These are phyloP conservation scores for Cucurbita pepo DNA, from an alignment of 306 rosid genomes.

Conservation along the genomic window DNA sequence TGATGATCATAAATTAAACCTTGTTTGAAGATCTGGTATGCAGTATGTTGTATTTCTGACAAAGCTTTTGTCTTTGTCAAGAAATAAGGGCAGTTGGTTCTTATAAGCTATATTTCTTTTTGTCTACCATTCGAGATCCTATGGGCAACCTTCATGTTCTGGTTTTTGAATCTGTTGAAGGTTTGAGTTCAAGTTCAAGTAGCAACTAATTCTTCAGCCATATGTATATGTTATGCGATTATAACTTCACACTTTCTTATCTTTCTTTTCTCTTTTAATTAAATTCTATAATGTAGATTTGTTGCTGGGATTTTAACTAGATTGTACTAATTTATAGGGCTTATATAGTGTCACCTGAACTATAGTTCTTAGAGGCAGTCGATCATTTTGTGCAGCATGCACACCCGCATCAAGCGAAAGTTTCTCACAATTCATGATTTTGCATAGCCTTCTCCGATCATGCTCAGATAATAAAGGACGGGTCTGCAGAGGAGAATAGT, in stretches of 20 bases:
- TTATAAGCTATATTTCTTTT: neutral
- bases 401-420: slow-evolving; percentile 85
- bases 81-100: neutral
- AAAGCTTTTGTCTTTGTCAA: neutral
- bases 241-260: neutral
- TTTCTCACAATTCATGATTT: slow-evolving; percentile 70
- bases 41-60: neutral
- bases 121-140: neutral
- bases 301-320: neutral
- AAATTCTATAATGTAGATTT: neutral
- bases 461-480: slow-evolving; percentile 64
- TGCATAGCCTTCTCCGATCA: slow-evolving; percentile 77
- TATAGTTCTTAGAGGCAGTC: slow-evolving; percentile 74
- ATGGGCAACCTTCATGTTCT: neutral
- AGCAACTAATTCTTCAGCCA: neutral
- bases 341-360: slow-evolving; percentile 50
- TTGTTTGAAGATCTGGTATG: neutral
- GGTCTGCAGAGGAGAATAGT: slow-evolving; percentile 31
- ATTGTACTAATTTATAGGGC: neutral
- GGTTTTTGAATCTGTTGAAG: neutral
- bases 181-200: neutral
- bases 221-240: neutral
- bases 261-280: neutral
- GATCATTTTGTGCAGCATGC: slow-evolving; percentile 89
- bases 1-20: neutral